Percentiles rank a stretch among this genome's conserved stretches.
phyloP scores from a whole-genome alignment of 2,329 filamentous ascomycete species.

The Helotiales sp. region DNA sequence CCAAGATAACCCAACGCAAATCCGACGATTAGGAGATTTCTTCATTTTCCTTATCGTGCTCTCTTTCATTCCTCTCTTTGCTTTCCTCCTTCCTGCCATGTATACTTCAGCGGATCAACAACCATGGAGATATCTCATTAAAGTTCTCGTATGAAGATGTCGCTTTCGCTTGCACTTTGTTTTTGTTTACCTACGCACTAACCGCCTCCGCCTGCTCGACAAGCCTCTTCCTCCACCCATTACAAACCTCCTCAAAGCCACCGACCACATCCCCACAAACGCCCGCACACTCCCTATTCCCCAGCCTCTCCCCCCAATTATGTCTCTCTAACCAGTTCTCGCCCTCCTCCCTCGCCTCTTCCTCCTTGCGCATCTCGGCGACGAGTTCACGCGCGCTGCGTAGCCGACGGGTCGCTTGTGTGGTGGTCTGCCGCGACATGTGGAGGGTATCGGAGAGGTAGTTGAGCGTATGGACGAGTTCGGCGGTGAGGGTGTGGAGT shows the following conservation, averaged over 20 bases:
- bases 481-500: slow-evolving; percentile 72
- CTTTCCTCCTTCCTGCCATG: too few species aligned
- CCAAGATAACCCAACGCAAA: not conserved
- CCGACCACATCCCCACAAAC: slow-evolving; percentile 88
- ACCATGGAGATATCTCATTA: too few species aligned
- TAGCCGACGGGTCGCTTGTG: slow-evolving; percentile 78
- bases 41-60: not conserved
- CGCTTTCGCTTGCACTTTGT: too few species aligned
- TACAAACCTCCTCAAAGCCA: slow-evolving; percentile 90
- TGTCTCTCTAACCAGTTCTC: slow-evolving; percentile 80
- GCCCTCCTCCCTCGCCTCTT: slow-evolving; percentile 81
- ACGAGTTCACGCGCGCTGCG: slow-evolving; percentile 85
- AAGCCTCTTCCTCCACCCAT: slow-evolving; percentile 79
- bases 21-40: not conserved
- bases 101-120: too few species aligned
- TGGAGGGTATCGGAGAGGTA: slow-evolving; percentile 90
- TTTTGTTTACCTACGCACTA: too few species aligned
- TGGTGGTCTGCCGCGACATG: slow-evolving; percentile 89
- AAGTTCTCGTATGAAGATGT: too few species aligned
- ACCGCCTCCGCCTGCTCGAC: slow-evolving; percentile 58
- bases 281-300: slow-evolving; percentile 78
- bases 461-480: slow-evolving; percentile 79
- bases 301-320: slow-evolving; percentile 80
- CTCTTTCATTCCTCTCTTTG: not conserved
- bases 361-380: slow-evolving; percentile 81